Percentiles rank a stretch among this genome's conserved stretches.
phyloP scores from a whole-genome alignment of 2,329 filamentous ascomycete species.

The Neonectria neomacrospora region DNA sequence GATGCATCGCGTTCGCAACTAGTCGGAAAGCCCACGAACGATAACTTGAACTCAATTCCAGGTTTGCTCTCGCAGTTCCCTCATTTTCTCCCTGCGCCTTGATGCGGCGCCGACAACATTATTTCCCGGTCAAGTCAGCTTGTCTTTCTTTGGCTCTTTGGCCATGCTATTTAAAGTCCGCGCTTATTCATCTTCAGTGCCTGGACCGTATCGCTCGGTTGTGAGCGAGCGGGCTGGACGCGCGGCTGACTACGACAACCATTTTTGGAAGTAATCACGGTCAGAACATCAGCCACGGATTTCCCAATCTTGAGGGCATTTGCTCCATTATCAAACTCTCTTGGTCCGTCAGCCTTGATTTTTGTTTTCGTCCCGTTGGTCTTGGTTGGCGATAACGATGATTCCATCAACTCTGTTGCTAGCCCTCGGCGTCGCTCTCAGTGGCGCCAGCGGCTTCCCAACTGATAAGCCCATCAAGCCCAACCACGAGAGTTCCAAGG shows the following conservation, averaged over 20 bases:
- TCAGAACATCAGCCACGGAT: slow-evolving; percentile 13
- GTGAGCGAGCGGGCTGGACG: slow-evolving; percentile 31
- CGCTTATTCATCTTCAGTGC: slow-evolving; percentile 38
- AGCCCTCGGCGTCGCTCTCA: slow-evolving; percentile 12
- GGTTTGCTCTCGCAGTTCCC: not conserved
- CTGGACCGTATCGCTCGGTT: not conserved
- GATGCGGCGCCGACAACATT: not conserved
- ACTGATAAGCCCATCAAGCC: slow-evolving; percentile 46
- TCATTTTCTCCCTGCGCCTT: too few species aligned
- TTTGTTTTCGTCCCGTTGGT: slow-evolving; percentile 1
- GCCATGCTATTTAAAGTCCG: not conserved
- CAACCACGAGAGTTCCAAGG: slow-evolving; percentile 51
- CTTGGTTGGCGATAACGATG: slow-evolving; percentile 21
- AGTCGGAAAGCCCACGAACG: too few species aligned
- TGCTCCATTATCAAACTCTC: not conserved
- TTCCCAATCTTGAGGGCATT: slow-evolving; percentile 6
- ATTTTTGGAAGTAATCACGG: slow-evolving; percentile 1
- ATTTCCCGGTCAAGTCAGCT: too few species aligned
- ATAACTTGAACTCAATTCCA: not conserved
- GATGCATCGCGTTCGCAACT: not conserved
- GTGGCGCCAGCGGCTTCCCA: slow-evolving; percentile 12
- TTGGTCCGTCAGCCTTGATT: not conserved
- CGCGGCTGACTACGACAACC: slow-evolving; percentile 30
- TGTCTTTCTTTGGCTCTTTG: too few species aligned
- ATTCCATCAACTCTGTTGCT: slow-evolving; percentile 32